Evolutionary conservation across 2,329 filamentous ascomycete genomes (phyloP), one percentile per base, ranked within the genome.

Genomic region (Diplocarpon mali): DNA sequence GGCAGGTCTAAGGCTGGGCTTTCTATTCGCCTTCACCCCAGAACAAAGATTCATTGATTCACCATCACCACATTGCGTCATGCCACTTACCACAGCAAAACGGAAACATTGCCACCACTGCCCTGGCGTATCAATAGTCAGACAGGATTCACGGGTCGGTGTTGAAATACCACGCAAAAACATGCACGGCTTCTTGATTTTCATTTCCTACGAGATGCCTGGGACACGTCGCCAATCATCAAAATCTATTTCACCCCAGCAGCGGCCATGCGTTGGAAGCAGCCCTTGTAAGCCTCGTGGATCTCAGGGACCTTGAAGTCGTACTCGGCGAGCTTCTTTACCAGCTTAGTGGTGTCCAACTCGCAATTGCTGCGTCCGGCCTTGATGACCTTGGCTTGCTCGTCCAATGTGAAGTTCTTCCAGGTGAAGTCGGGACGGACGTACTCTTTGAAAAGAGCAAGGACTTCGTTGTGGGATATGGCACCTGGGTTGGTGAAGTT

Each of bases 401-500:
- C 76, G 55, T 80, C 76, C 35, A 82, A 59, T 2, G 69, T 71
- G 57, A 83, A 83, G 66, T 82, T 83, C 66, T 72, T 70, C 76
- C 77, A 83, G 34, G 66, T 69, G 54, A 79, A 75, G 24, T 58
- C 60, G 1, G 78, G 78, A 34, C 77, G 70, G 31, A 83, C 71
- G 52, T 79, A 76, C 50, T 81, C 70, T 55, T 71, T 73, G 65
- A 81, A 82, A 35, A 83, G 65, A 2, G 64, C 54, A 32, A 83
- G 66, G 6, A 83, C 77, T 63, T 83, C 77, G 60, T 83, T 83
- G 64, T 83, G 78, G n/a, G 76, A 79, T 60, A 83, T 82, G 51
- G 76, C 75, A 11, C 78, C 79, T 0, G 79, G 79, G 64, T 83
- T 83, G 48, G 78, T 82, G 61, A 83, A 82, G 65, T 83, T 83